Conservation (phyloP, 2,329 filamentous ascomycete genomes). For the Byssoonygena ceratinophila region DNA sequence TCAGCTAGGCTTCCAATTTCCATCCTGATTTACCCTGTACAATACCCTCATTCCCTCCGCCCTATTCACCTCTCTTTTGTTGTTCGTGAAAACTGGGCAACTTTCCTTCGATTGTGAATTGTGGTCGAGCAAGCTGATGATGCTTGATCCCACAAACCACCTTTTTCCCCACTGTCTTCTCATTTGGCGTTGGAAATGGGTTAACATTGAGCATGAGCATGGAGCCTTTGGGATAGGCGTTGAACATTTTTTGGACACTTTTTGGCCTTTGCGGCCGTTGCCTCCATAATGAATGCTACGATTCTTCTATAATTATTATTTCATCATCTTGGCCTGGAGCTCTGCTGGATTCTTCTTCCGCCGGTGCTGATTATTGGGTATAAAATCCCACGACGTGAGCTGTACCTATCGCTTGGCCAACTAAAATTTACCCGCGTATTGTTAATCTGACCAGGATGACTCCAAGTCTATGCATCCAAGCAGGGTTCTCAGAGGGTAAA, state of each 20-base stretch:
- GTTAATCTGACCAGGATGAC: too few species aligned
- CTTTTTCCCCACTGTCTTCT: not conserved
- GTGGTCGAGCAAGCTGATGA: not conserved
- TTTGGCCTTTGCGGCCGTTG: not conserved
- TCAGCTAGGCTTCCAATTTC: slow-evolving; percentile 26
- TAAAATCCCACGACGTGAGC: too few species aligned
- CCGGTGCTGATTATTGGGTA: too few species aligned
- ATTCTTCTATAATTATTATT: not conserved
- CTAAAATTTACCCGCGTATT: too few species aligned
- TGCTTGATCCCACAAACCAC: not conserved
- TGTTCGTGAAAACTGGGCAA: not conserved
- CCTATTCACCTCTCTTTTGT: not conserved
- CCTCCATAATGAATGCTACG: not conserved
- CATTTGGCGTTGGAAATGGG: not conserved
- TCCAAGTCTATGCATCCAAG: too few species aligned
- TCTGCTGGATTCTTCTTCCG: not conserved
- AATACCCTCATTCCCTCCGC: not conserved
- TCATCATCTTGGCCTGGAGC: not conserved
- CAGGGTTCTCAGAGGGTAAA: too few species aligned
- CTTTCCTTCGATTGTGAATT: not conserved
- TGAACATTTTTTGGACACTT: slow-evolving; percentile 1
- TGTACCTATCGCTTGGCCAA: too few species aligned
- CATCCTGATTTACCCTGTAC: not conserved
- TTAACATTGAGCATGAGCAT: slow-evolving; percentile 7
- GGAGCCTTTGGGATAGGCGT: not conserved